phyloP scores from a whole-genome alignment of 2,329 filamentous ascomycete species.

The Fusarium begoniae region DNA sequence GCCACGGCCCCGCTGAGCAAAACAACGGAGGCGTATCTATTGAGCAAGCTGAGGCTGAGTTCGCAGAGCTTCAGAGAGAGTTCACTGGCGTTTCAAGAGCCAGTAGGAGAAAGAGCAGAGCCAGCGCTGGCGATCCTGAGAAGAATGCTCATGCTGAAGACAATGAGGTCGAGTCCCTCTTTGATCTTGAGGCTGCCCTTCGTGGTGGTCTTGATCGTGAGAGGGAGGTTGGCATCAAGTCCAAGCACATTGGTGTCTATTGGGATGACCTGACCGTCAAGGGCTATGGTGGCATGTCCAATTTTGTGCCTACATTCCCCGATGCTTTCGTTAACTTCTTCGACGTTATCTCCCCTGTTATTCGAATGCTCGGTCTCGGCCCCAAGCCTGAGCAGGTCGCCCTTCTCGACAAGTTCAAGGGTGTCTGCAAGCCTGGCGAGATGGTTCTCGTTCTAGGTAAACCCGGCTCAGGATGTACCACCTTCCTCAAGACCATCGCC shows the following conservation, averaged over 20 bases:
- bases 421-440: constrained; percentile 80
- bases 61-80: constrained; percentile 71
- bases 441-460: constrained; percentile 87
- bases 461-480: constrained; percentile 77
- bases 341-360: constrained; percentile 74
- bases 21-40: constrained; percentile 66
- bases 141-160: constrained; percentile 56
- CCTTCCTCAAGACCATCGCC: constrained; percentile 73
- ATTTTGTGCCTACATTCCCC: constrained; percentile 79
- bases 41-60: constrained; percentile 74
- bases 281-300: constrained; percentile 77
- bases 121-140: constrained; percentile 62
- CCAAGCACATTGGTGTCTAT: constrained; percentile 81
- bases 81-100: constrained; percentile 65
- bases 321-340: constrained; percentile 81
- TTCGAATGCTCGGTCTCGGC: constrained; percentile 69
- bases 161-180: constrained; percentile 60
- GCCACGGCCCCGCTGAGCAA: constrained; percentile 32
- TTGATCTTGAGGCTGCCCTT: constrained; percentile 79
- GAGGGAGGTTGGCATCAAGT: constrained; percentile 78
- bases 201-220: constrained; percentile 77
- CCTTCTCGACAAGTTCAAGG: constrained; percentile 76
- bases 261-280: constrained; percentile 82
- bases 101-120: constrained; percentile 49
- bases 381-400: constrained; percentile 76